Conservation (phyloP, 1,284 basidiomycete species). For the Heliocybe sulcata region DNA sequence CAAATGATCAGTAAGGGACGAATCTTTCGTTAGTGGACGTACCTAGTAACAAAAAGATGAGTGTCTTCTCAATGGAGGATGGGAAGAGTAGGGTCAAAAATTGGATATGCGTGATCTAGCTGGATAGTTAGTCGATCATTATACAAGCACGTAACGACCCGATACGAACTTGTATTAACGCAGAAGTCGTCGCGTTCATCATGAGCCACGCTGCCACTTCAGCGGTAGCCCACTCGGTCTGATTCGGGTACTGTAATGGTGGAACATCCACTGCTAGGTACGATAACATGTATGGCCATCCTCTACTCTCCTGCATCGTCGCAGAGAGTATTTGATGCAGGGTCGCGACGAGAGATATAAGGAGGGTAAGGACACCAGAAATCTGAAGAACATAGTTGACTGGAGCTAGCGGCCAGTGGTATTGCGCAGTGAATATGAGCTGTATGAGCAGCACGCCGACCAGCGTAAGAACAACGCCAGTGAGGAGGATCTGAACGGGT, state of each 20-base stretch:
- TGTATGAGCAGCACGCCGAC: slow-evolving; percentile 87
- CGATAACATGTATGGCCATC: slow-evolving; percentile 93
- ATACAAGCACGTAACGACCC: neutral
- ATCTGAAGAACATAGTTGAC: slow-evolving; percentile 90
- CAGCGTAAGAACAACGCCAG: slow-evolving; percentile 84
- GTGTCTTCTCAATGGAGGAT: slow-evolving; percentile 81
- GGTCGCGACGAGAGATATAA: slow-evolving; percentile 73
- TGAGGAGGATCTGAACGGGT: slow-evolving; percentile 86
- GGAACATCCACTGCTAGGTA: slow-evolving; percentile 86
- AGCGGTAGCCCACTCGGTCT: slow-evolving; percentile 51
- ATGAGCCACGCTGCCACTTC: slow-evolving; percentile 80
- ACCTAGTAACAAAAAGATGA: slow-evolving; percentile 87
- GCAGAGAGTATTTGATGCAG: slow-evolving; percentile 67
- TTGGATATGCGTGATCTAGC: slow-evolving; percentile 93
- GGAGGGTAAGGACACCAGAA: slow-evolving; percentile 72
- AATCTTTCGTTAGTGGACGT: slow-evolving; percentile 9
- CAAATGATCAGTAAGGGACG: neutral
- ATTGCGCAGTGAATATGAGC: slow-evolving; percentile 91
- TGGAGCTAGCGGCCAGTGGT: slow-evolving; percentile 91
- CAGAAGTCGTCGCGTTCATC: slow-evolving; percentile 83
- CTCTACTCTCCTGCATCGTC: slow-evolving; percentile 54
- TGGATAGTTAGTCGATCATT: neutral
- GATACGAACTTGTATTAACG: slow-evolving; percentile 70
- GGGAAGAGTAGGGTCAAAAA: slow-evolving; percentile 96
- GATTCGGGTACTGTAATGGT: slow-evolving; percentile 30